phyloP scores from a whole-genome alignment of 169 alveolate species.

The Cryptosporidium felis region DNA sequence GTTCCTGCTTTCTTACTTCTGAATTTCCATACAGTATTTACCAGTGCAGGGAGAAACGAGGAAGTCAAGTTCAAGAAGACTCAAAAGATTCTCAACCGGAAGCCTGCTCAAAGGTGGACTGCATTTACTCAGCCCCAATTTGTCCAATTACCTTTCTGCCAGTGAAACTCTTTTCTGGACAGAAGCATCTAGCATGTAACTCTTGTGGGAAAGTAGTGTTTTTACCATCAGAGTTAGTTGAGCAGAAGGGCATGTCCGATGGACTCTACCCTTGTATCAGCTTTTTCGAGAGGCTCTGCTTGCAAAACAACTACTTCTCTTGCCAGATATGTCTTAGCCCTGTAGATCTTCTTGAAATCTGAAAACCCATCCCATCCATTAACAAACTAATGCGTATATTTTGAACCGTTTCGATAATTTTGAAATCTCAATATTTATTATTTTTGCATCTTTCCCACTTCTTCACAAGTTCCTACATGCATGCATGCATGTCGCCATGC shows the following conservation, averaged over 20 bases:
- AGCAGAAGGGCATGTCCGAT: background rate
- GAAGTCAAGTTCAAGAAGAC: background rate
- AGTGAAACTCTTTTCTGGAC: background rate
- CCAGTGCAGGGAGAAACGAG: background rate
- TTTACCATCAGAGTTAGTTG: background rate
- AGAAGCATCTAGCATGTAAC: constrained; percentile 43
- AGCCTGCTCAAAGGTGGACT: background rate
- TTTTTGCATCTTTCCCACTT: background rate
- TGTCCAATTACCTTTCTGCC: constrained; percentile 68
- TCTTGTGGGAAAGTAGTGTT: constrained; percentile 43
- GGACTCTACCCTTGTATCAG: background rate
- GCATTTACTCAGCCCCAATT: constrained; percentile 29
- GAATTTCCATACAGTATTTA: constrained; percentile 16
- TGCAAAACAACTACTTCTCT: background rate
- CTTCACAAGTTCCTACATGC: constrained; percentile 9
- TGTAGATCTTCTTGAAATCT: constrained; percentile 16
- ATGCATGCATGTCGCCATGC: constrained; percentile 28
- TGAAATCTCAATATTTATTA: background rate
- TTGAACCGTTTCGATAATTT: background rate
- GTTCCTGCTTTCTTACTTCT: background rate
- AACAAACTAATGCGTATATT: too few species aligned
- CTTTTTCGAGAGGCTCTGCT: constrained; percentile 1
- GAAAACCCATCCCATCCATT: too few species aligned
- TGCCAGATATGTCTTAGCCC: constrained; percentile 37
- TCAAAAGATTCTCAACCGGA: background rate